Conservation (phyloP, 2,329 filamentous ascomycete genomes). For the Penicillium olsonii region DNA sequence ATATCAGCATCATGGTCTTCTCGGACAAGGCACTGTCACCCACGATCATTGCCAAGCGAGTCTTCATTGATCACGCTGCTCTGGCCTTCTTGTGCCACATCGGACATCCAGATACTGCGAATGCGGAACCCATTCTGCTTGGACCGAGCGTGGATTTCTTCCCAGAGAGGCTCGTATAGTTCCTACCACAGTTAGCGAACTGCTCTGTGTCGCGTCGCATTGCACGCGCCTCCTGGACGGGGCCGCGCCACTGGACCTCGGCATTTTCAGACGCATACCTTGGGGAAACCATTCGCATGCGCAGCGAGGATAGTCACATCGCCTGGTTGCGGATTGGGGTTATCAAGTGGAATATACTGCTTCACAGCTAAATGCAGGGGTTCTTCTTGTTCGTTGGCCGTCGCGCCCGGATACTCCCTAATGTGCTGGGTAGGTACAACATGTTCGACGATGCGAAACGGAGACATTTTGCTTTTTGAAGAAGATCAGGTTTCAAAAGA, state of each 20-base stretch:
- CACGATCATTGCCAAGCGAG: conserved; percentile 80
- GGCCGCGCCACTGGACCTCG: conserved; percentile 6
- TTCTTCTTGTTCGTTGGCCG: conserved; percentile 72
- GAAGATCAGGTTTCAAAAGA: not conserved
- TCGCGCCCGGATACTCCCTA: conserved; percentile 75
- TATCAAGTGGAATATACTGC: conserved; percentile 79
- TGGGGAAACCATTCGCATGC: conserved; percentile 91
- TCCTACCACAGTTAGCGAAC: conserved; percentile 57
- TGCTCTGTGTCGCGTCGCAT: not conserved
- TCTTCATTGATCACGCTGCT: conserved; percentile 77
- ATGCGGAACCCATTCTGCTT: conserved; percentile 66
- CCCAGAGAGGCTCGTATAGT: conserved; percentile 89
- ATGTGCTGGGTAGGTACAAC: conserved; percentile 73
- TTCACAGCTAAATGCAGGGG: conserved; percentile 74
- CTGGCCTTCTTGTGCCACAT: conserved; percentile 81
- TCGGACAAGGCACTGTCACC: conserved; percentile 33
- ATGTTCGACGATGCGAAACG: conserved; percentile 68
- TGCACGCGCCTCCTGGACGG: not conserved
- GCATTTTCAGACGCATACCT: conserved; percentile 54
- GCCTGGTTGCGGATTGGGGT: conserved; percentile 66
- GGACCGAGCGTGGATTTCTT: conserved; percentile 68
- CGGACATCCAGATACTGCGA: conserved; percentile 83
- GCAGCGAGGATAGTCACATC: conserved; percentile 83
- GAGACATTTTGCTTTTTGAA: conserved; percentile 35
- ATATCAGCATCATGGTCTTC: conserved; percentile 17